Base-by-base conservation (phyloP, 352 stramenopile species). In the Aphanomyces cochlioides region DNA sequence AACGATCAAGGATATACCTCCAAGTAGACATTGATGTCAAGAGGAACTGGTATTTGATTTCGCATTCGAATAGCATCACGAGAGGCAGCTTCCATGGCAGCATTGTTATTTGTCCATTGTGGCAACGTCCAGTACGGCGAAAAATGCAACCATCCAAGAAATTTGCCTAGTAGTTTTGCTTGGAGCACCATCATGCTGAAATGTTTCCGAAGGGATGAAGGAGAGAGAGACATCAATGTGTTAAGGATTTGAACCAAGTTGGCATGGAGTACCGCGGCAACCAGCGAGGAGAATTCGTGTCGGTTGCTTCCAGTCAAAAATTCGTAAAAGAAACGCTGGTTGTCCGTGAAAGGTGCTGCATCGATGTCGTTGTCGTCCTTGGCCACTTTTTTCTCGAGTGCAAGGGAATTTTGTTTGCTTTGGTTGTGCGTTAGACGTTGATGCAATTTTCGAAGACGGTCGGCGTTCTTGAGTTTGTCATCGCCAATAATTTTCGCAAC, bases 321-420 rank as follows among this genome's bases (percentile, higher is more conserved):
- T 60, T 91, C 79, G 54, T 85, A 85, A 65, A 91, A 91, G 72
- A 91, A 91, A 13, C 84, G 77, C 73, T 91, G 82, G 47, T 88
- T 90, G 47, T 91, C 81, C 12, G 75, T 79, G 56, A 91, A 88
- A 36, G 77, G 78, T 2, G 21, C 37, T 7, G 75, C 76, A 36
- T 39, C 34, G 40, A 4, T 5, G 47, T 36, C 54, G 39, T 28
- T 10, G 5, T 17, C 54, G 43, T 61, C 19, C 28, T 12, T 12
- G 39, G 13, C 28, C 43, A 17, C 6, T 37, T 28, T 28, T 37
- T 41, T 61, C 36, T 61, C 54, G 17, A 61, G 37, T 37, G 21
- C 43, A 1, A 61, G 37, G 45, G 10, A 21, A 58, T n/a, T 50
- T 41, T 47, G 17, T 19, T 64, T 17, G 6, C 50, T 38, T 37